Base-by-base conservation (phyloP, 2,329 filamentous ascomycete genomes). In the Epichloe baconii region DNA sequence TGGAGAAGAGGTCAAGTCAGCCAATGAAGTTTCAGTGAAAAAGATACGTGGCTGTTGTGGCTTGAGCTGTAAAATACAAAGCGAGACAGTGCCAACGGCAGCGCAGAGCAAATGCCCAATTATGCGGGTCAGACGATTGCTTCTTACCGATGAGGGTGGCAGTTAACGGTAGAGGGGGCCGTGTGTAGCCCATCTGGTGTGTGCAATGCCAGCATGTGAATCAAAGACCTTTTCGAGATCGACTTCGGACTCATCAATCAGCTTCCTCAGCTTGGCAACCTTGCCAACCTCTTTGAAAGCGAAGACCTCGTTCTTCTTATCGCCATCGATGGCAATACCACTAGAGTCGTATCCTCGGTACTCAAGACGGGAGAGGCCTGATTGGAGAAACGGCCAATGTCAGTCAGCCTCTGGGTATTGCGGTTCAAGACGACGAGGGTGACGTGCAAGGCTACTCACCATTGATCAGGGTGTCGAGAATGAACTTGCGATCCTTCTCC, bases 231-330 rank as follows among this genome's bases (percentile, higher is more conserved):
- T 95, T 70, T 80, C 86, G 62, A 89, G 76, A 72, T 98, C 87
- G 71, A 89, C 79, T 64, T 88, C 80, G 67, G 82, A 77, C 68
- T 87, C 82, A 52, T 85, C 88, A 63, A 97, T 91, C 70, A 97
- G 85, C 74, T 90, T 77, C 80, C 87, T 94, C 68, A 98, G 79
- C 75, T 95, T 95, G 69, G 85, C 88, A 56, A 98, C 93, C 82
- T 98, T 98, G 77, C 93, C 93, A 56, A 98, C 93, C 77, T 97
- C 93, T 79, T 98, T 98, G 81, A 89, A 97, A 56, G 93, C 90
- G 59, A 88, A 81, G 59, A 97, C 89, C 74, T 97, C 88, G 64
- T 95, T 95, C 79, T 93, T 95, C 83, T 96, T 97, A 79, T 98
- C 87, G 57, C 93, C 93, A 68, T 98, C 93, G 63, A 98, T 75